Evolutionary conservation across 108 stramenopile genomes (phyloP).

Genomic region (Skeletonema marinoi): DNA sequence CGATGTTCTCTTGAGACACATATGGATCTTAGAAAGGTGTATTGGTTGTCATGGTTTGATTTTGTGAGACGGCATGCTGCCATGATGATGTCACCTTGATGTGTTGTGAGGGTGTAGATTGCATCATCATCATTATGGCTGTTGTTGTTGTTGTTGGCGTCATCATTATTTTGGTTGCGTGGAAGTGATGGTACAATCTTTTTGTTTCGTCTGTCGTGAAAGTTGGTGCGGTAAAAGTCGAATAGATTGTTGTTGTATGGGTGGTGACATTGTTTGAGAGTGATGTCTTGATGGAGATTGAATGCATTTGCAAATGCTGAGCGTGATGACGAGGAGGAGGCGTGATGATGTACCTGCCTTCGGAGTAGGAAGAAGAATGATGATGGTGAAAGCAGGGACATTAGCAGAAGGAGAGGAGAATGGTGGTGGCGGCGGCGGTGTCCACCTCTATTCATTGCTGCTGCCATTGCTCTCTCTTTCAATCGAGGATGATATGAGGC

Average conservation of each 20-base stretch:
- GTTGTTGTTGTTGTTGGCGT: background rate
- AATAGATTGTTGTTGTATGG: background rate
- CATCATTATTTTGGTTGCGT: background rate
- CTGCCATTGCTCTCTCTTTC: too few species aligned
- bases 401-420: too few species aligned
- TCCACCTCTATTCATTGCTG: too few species aligned
- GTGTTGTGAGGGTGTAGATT: background rate
- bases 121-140: background rate
- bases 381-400: too few species aligned
- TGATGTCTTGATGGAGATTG: background rate
- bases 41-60: conserved; percentile 2
- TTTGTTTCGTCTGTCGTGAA: background rate
- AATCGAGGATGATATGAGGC: too few species aligned
- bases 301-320: background rate
- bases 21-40: conserved; percentile 11
- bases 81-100: background rate
- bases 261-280: background rate
- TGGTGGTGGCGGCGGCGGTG: too few species aligned
- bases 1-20: background rate
- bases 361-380: too few species aligned
- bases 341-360: background rate
- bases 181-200: background rate
- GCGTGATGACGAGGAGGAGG: background rate
- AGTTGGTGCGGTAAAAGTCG: background rate
- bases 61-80: conserved; percentile 9